Conservation (phyloP, 805 yeast genomes). For the Torulaspora quercuum region DNA sequence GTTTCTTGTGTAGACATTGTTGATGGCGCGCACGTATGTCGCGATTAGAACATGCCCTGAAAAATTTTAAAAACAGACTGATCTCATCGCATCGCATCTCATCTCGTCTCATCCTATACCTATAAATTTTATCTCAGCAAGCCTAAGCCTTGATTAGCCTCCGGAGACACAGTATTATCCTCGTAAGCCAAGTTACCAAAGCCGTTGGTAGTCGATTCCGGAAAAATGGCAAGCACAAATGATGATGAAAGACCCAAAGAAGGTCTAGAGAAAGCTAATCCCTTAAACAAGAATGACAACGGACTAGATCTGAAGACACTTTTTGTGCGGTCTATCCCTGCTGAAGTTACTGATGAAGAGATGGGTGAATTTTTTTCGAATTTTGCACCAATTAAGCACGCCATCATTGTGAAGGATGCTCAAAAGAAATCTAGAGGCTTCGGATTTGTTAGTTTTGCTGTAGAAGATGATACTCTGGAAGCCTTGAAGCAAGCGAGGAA, state of each 20-base stretch:
- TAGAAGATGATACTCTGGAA: constrained; percentile 75
- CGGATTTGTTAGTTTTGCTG: constrained; percentile 88
- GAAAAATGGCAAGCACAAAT: constrained; percentile 4
- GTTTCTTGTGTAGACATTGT: too few relatives aligned
- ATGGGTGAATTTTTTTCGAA: constrained; percentile 83
- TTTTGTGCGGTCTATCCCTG: constrained; percentile 83
- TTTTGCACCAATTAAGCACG: constrained; percentile 92
- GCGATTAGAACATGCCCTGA: constrained; percentile 6
- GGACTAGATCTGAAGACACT: constrained; percentile 51
- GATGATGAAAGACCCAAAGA: not conserved
- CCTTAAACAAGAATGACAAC: constrained; percentile 19
- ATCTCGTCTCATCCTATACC: constrained; percentile 21
- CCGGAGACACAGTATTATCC: too few relatives aligned
- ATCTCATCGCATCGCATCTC: constrained; percentile 24
- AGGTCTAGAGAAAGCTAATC: not conserved
- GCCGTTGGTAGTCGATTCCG: not conserved
- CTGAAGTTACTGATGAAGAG: constrained; percentile 74
- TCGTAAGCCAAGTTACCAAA: too few relatives aligned
- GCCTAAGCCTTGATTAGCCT: too few relatives aligned
- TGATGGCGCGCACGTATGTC: constrained; percentile 2
- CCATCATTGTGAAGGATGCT: constrained; percentile 79
- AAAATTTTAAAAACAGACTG: constrained; percentile 17
- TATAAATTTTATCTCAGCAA: too few relatives aligned
- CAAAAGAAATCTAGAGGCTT: constrained; percentile 83
- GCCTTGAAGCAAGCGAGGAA: constrained; percentile 70